Percentiles rank a stretch among this genome's conserved stretches.
Conservation (phyloP, 2,329 filamentous ascomycete genomes). For the Herpotrichia juniperi region DNA sequence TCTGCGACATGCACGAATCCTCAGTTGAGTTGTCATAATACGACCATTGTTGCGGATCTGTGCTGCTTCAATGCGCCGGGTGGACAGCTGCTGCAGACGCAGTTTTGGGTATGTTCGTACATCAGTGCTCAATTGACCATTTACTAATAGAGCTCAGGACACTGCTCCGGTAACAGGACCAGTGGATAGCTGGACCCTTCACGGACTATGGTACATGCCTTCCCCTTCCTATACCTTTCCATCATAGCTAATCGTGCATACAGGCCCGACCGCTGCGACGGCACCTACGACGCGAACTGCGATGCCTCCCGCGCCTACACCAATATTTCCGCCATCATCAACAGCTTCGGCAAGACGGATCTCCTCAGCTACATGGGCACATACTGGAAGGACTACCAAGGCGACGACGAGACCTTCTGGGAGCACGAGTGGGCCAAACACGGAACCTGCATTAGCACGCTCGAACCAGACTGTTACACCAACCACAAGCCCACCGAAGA, state of each 20-base stretch:
- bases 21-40: slow-evolving; percentile 68
- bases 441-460: slow-evolving; percentile 74
- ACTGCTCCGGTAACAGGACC: slow-evolving; percentile 67
- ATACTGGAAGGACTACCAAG: slow-evolving; percentile 74
- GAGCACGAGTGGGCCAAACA: slow-evolving; percentile 75
- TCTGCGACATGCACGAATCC: slow-evolving; percentile 42
- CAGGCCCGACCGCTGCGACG: slow-evolving; percentile 66
- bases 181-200: slow-evolving; percentile 73
- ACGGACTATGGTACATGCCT: slow-evolving; percentile 65
- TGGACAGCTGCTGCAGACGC: slow-evolving; percentile 73
- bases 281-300: slow-evolving; percentile 71
- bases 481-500: slow-evolving; percentile 65
- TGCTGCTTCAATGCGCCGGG: slow-evolving; percentile 79
- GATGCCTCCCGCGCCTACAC: slow-evolving; percentile 66
- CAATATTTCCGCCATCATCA: slow-evolving; percentile 69
- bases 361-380: slow-evolving; percentile 70
- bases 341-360: slow-evolving; percentile 58
- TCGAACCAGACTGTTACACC: slow-evolving; percentile 68
- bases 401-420: slow-evolving; percentile 70
- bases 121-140: too few species aligned
- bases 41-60: slow-evolving; percentile 64
- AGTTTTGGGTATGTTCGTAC: too few species aligned
- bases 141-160: too few species aligned
- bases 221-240: neutral
- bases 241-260: neutral